Evolutionary conservation across 192 early-diverging fungal genomes (phyloP).

Genomic region (Entomortierella beljakovae): DNA sequence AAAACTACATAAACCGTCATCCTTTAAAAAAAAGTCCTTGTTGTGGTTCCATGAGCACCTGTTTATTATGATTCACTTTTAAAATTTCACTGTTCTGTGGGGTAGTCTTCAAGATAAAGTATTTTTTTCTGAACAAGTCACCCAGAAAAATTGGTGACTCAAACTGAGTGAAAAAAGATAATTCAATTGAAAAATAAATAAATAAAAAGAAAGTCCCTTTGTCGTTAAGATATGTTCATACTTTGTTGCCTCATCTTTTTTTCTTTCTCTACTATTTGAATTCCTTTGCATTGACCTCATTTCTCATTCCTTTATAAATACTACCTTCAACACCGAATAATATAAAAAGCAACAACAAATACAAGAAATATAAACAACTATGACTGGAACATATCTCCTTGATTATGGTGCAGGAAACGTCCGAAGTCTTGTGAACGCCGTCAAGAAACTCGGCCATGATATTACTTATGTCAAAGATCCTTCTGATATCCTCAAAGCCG

Average conservation of each 20-base stretch:
- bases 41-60: too few species aligned
- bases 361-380: conserved; percentile 16
- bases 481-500: conserved; percentile 89
- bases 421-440: conserved; percentile 94
- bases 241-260: too few species aligned
- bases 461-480: conserved; percentile 80
- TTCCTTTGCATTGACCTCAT: too few species aligned
- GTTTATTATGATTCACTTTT: too few species aligned
- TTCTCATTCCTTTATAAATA: too few species aligned
- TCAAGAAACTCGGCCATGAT: conserved; percentile 88
- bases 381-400: conserved; percentile 80
- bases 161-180: conserved; percentile 18
- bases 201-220: background rate
- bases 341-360: too few species aligned
- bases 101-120: background rate
- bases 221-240: too few species aligned
- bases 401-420: conserved; percentile 99
- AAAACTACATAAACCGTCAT: background rate
- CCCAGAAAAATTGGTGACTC: conserved; percentile 9
- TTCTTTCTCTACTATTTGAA: too few species aligned
- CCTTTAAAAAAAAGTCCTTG: too few species aligned
- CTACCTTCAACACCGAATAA: too few species aligned
- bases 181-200: background rate
- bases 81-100: background rate
- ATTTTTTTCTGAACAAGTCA: background rate